A percentile compares a stretch with the other conserved stretches of the same genome.
Conservation (phyloP, 208 protist species). For the Acanthamoeba quina region DNA sequence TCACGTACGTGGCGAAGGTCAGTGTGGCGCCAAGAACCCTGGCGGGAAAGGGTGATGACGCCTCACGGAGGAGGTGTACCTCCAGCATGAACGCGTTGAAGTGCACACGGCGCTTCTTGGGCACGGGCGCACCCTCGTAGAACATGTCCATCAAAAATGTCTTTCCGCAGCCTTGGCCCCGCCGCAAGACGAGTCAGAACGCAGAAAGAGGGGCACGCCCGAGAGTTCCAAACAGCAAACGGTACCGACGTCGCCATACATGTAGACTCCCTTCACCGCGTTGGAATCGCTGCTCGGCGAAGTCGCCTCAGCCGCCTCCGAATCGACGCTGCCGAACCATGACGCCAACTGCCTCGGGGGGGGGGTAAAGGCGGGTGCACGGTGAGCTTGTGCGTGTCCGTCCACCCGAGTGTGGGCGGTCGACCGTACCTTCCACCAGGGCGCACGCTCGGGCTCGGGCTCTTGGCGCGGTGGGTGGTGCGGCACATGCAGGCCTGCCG, state of each 20-base stretch:
- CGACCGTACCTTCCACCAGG: conserved; percentile 33
- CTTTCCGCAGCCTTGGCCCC: conserved; percentile 94
- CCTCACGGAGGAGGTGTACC: conserved; percentile 82
- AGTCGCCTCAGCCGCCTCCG: background rate
- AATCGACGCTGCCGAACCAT: background rate
- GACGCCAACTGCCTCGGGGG: background rate
- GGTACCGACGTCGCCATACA: conserved; percentile 93
- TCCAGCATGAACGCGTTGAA: conserved; percentile 98
- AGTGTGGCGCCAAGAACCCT: background rate
- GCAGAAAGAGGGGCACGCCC: background rate
- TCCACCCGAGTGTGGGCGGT: background rate
- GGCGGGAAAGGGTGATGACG: background rate
- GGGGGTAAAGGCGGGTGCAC: background rate
- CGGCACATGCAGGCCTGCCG: conserved; percentile 11
- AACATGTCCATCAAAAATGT: conserved; percentile 97
- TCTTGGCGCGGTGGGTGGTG: conserved; percentile 8
- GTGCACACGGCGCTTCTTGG: conserved; percentile 93
- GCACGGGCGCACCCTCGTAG: conserved; percentile 89
- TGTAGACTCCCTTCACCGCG: conserved; percentile 93
- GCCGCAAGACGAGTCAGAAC: background rate
- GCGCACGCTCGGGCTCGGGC: background rate
- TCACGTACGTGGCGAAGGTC: background rate
- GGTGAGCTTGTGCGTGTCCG: background rate
- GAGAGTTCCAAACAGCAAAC: background rate
- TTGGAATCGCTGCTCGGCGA: background rate